Evolutionary conservation across 345 rosid genomes (phyloP).

Genomic region (Syzygium aqueum): DNA sequence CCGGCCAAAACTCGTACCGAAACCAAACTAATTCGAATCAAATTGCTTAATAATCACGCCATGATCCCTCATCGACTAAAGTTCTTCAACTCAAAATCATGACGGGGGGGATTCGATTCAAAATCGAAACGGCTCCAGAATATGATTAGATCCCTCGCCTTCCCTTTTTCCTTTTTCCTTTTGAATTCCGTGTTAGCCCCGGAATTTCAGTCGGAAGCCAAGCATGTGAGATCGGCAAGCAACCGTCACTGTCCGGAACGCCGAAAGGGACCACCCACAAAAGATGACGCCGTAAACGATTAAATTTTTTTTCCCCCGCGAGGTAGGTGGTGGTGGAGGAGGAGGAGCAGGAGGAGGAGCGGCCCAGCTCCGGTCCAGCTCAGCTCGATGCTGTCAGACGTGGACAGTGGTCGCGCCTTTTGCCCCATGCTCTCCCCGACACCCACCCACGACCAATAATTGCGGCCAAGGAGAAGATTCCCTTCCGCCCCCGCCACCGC

Average conservation of each 20-base stretch:
- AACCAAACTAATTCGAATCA: neutral
- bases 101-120: neutral
- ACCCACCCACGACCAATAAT: neutral
- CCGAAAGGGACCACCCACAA: neutral
- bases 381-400: neutral
- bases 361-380: neutral
- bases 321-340: too few species aligned
- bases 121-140: neutral
- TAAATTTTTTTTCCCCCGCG: neutral
- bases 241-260: neutral
- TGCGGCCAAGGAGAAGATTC: neutral
- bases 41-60: neutral
- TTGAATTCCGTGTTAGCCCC: neutral
- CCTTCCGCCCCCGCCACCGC: neutral
- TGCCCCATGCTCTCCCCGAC: neutral
- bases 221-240: neutral
- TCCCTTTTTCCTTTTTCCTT: fast-evolving
- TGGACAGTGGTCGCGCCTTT: neutral
- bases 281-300: neutral
- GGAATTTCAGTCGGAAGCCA: neutral
- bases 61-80: neutral
- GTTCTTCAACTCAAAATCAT: neutral
- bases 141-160: neutral
- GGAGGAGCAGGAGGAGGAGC: neutral
- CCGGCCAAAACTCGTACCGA: neutral